These are phyloP conservation scores for Peterozyma toletana DNA, from an alignment of 805 yeast genomes.

Conservation along the genomic window DNA sequence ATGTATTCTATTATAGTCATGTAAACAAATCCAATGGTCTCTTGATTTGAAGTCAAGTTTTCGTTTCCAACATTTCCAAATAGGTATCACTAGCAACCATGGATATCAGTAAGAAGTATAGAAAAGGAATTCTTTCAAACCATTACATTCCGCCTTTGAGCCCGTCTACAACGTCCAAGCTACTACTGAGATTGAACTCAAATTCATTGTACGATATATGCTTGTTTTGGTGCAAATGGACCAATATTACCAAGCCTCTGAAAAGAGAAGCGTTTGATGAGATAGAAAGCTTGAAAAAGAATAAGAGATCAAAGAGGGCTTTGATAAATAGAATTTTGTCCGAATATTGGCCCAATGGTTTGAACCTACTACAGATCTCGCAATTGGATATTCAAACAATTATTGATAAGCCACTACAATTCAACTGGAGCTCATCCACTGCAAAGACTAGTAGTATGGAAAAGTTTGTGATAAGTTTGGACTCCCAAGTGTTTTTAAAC, in stretches of 20 bases:
- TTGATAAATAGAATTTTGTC: conserved; percentile 37
- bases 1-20: no score
- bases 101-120: background rate
- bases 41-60: no score
- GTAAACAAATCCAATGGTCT: no score
- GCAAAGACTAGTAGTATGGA: conserved; percentile 26
- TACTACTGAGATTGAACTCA: conserved; percentile 17
- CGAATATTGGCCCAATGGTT: conserved; percentile 47
- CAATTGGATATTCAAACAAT: conserved; percentile 63
- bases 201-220: conserved; percentile 23
- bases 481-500: conserved; percentile 46
- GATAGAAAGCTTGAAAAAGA: conserved; percentile 4
- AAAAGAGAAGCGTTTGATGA: conserved; percentile 11
- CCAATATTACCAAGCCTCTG: conserved; percentile 18
- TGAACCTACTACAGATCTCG: conserved; percentile 59
- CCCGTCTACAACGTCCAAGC: conserved; percentile 15
- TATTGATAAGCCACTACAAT: conserved; percentile 47
- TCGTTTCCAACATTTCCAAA: no score
- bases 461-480: conserved; percentile 27
- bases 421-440: conserved; percentile 41
- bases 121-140: conserved; percentile 24
- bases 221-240: conserved; percentile 23
- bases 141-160: conserved; percentile 22
- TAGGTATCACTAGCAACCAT: no score
- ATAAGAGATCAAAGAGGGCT: conserved; percentile 18